Evolutionary conservation across 495 filamentous ascomycete species (phyloP).

Genomic region (Entonaema liquescens): DNA sequence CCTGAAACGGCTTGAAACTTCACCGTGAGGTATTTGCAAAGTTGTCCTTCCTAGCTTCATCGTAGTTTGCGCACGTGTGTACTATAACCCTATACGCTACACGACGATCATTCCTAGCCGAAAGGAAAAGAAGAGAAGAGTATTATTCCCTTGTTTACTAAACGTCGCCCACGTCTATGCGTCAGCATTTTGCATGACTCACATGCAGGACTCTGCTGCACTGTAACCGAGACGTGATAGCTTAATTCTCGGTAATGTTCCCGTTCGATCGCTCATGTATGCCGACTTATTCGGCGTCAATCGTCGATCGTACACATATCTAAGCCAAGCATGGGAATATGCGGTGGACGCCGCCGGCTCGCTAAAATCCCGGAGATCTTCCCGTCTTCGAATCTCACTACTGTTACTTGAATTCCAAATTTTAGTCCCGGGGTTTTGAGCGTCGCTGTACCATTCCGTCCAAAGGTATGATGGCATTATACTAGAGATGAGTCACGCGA

Average conservation of each 20-base stretch:
- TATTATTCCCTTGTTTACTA: slow-evolving; percentile 15
- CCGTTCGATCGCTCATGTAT: slow-evolving; percentile 4
- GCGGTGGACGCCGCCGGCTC: not conserved
- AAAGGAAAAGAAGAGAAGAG: not conserved
- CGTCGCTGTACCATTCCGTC: not conserved
- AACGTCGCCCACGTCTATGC: slow-evolving; percentile 16
- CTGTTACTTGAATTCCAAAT: not conserved
- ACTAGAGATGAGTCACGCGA: not conserved
- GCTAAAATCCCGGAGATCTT: not conserved
- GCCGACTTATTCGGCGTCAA: not conserved
- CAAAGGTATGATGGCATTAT: not conserved
- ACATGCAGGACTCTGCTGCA: slow-evolving; percentile 21
- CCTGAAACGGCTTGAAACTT: not conserved
- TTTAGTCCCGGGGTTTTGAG: not conserved
- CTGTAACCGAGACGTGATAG: slow-evolving; percentile 15
- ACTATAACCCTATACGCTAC: not conserved
- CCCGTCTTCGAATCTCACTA: not conserved
- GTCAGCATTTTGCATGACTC: slow-evolving; percentile 39
- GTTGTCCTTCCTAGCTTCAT: not conserved
- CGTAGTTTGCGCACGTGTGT: not conserved
- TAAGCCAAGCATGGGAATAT: not conserved
- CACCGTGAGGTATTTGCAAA: not conserved
- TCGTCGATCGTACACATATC: slow-evolving; percentile 18
- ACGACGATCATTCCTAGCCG: not conserved
- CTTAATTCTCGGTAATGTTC: slow-evolving; percentile 13